phyloP scores from a whole-genome alignment of 1,284 basidiomycete genomes.

The Cutaneotrichosporon cavernicola region DNA sequence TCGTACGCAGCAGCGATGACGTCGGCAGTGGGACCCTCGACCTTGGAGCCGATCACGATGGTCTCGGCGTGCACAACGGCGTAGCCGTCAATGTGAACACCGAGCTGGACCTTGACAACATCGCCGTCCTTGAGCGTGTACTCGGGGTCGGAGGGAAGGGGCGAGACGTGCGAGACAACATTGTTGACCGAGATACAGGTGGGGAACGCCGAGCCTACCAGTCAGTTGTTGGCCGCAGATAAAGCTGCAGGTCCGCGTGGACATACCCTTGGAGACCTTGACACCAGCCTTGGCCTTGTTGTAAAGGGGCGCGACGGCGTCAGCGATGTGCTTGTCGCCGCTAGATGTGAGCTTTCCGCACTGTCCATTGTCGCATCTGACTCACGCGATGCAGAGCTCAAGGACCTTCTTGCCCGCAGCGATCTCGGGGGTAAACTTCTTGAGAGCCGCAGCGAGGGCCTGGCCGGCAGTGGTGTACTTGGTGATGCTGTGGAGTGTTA shows the following conservation, averaged over 20 bases:
- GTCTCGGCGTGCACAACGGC: slow-evolving; percentile 74
- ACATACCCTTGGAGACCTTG: slow-evolving; percentile 77
- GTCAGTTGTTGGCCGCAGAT: not conserved
- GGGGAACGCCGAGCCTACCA: slow-evolving; percentile 83
- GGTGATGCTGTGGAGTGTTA: slow-evolving; percentile 43
- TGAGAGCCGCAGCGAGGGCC: slow-evolving; percentile 80
- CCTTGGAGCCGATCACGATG: slow-evolving; percentile 74
- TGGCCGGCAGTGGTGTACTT: slow-evolving; percentile 79
- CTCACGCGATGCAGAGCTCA: slow-evolving; percentile 76
- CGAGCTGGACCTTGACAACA: slow-evolving; percentile 92
- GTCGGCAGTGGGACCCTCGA: slow-evolving; percentile 82
- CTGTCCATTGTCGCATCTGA: slow-evolving; percentile 12
- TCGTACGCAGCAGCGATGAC: slow-evolving; percentile 89
- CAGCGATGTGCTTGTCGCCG: slow-evolving; percentile 87
- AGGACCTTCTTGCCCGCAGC: slow-evolving; percentile 78
- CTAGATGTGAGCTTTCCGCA: slow-evolving; percentile 26
- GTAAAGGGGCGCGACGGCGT: slow-evolving; percentile 79
- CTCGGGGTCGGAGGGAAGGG: slow-evolving; percentile 58
- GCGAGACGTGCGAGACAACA: slow-evolving; percentile 60
- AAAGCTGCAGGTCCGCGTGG: not conserved
- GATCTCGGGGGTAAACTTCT: slow-evolving; percentile 73
- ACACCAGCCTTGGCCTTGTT: slow-evolving; percentile 85
- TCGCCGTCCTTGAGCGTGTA: slow-evolving; percentile 85
- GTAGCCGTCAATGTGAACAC: slow-evolving; percentile 90
- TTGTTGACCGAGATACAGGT: slow-evolving; percentile 89